A percentile compares a stretch with the other conserved stretches of the same genome.
phyloP scores from a whole-genome alignment of 352 stramenopile genomes.

The Phytophthora podocarpi region DNA sequence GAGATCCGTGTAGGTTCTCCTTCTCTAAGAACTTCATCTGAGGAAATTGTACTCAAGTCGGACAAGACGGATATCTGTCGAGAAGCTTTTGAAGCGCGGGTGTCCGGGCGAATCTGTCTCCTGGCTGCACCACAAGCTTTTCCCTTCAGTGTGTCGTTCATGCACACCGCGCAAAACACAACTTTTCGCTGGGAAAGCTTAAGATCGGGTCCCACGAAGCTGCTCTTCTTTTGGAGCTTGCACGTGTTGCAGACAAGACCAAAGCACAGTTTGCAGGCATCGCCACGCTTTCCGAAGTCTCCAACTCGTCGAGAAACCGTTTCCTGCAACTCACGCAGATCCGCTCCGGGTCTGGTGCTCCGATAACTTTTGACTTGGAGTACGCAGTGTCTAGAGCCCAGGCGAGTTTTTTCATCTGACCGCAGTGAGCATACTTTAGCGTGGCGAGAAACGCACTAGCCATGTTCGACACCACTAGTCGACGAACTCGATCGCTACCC shows the following conservation, averaged over 20 bases:
- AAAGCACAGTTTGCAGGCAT: conserved; percentile 46
- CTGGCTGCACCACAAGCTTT: conserved; percentile 7
- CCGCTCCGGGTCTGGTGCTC: conserved; percentile 16
- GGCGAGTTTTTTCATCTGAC: conserved; percentile 42
- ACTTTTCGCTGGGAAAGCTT: conserved; percentile 40
- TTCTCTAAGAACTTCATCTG: background rate
- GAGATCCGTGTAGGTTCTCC: conserved; percentile 9
- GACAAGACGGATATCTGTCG: conserved; percentile 12
- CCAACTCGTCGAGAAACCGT: too few relatives aligned
- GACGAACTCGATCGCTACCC: conserved; percentile 38
- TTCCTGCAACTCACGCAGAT: conserved; percentile 37
- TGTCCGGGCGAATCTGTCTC: conserved; percentile 15
- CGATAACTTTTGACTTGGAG: conserved; percentile 26
- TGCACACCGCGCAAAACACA: conserved; percentile 43
- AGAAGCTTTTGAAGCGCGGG: conserved; percentile 3
- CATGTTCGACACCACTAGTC: conserved; percentile 30
- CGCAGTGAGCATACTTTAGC: conserved; percentile 36
- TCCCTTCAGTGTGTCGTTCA: conserved; percentile 14
- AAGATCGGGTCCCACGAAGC: conserved; percentile 45
- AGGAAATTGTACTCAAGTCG: conserved; percentile 22
- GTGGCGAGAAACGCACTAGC: conserved; percentile 31
- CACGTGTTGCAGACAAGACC: conserved; percentile 41
- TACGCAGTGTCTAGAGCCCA: conserved; percentile 29
- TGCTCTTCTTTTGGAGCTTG: conserved; percentile 37
- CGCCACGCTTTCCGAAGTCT: conserved; percentile 28